Percentiles rank a stretch among this genome's conserved stretches.
phyloP scores from a whole-genome alignment of 768 basidiomycete species.

The Strobilomyces confusus region DNA sequence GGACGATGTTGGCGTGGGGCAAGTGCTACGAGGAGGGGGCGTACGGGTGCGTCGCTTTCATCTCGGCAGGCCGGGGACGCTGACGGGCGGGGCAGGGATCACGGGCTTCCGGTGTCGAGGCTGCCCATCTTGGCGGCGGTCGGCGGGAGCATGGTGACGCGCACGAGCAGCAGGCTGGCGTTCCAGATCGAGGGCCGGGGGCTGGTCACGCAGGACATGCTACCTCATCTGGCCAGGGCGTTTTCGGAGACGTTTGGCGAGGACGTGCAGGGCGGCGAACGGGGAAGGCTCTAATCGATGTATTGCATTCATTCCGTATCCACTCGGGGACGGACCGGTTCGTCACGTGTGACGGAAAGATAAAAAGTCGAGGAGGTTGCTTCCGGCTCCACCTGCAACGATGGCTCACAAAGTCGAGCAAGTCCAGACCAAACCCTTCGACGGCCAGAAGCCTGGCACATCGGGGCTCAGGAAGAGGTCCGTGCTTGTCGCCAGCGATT shows the following conservation, averaged over 20 bases:
- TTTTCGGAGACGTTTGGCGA: constrained; percentile 73
- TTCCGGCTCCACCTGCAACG: constrained; percentile 8
- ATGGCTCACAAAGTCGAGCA: constrained; percentile 56
- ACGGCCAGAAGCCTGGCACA: constrained; percentile 96
- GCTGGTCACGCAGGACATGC: constrained; percentile 79
- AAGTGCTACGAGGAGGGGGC: constrained; percentile 86
- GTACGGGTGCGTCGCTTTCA: constrained; percentile 53
- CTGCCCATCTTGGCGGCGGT: constrained; percentile 84
- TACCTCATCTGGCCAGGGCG: constrained; percentile 58
- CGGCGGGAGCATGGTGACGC: constrained; percentile 85
- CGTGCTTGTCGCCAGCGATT: constrained; percentile 8
- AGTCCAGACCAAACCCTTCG: constrained; percentile 79
- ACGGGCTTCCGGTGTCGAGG: constrained; percentile 50
- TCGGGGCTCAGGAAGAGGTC: constrained; percentile 96
- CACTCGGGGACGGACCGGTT: constrained; percentile 7
- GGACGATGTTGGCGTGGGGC: constrained; percentile 92
- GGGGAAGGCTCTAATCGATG: constrained; percentile 33
- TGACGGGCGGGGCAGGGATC: constrained; percentile 40
- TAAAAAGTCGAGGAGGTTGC: constrained; percentile 13
- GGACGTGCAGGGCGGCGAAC: constrained; percentile 20
- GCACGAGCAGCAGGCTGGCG: constrained; percentile 73
- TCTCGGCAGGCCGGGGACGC: neutral
- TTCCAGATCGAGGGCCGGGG: constrained; percentile 75
- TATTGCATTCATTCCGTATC: neutral
- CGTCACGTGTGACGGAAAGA: constrained; percentile 23